phyloP scores from a whole-genome alignment of 768 basidiomycete species.

The Daedaleopsis sinensis region DNA sequence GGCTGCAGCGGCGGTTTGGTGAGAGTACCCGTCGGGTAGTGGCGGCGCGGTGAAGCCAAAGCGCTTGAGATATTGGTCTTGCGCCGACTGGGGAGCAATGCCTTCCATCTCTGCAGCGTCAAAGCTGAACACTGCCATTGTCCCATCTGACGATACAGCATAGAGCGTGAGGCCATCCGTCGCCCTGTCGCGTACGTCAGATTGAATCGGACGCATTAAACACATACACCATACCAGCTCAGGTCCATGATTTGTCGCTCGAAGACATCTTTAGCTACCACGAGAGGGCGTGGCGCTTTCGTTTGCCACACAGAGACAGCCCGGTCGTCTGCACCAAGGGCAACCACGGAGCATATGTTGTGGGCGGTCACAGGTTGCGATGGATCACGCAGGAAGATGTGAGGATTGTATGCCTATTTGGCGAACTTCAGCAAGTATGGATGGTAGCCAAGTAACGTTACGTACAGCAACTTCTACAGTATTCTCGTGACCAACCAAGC shows the following conservation, averaged over 20 bases:
- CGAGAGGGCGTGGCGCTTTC: constrained; percentile 84
- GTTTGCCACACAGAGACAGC: constrained; percentile 98
- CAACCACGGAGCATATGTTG: constrained; percentile 91
- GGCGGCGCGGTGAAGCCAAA: constrained; percentile 75
- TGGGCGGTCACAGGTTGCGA: constrained; percentile 66
- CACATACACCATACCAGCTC: constrained; percentile 64
- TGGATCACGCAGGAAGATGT: constrained; percentile 86
- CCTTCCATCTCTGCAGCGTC: constrained; percentile 80
- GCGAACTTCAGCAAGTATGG: constrained; percentile 8
- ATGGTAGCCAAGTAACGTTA: constrained; percentile 7
- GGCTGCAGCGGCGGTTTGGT: constrained; percentile 29
- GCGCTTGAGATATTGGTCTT: constrained; percentile 79
- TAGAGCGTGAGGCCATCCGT: constrained; percentile 91
- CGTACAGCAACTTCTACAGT: constrained; percentile 94
- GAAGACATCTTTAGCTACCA: constrained; percentile 93
- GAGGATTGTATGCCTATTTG: constrained; percentile 87
- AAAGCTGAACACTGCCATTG: constrained; percentile 87
- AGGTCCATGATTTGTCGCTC: constrained; percentile 95
- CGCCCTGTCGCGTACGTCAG: constrained; percentile 59
- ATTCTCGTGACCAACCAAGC: constrained; percentile 95
- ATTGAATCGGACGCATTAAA: constrained; percentile 8
- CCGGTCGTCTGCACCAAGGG: constrained; percentile 91
- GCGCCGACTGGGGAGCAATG: constrained; percentile 71
- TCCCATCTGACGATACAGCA: constrained; percentile 95
- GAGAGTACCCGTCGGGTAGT: constrained; percentile 72